Evolutionary conservation across 208 protist species (phyloP).

Genomic region (Sergeia podlipaevii): DNA sequence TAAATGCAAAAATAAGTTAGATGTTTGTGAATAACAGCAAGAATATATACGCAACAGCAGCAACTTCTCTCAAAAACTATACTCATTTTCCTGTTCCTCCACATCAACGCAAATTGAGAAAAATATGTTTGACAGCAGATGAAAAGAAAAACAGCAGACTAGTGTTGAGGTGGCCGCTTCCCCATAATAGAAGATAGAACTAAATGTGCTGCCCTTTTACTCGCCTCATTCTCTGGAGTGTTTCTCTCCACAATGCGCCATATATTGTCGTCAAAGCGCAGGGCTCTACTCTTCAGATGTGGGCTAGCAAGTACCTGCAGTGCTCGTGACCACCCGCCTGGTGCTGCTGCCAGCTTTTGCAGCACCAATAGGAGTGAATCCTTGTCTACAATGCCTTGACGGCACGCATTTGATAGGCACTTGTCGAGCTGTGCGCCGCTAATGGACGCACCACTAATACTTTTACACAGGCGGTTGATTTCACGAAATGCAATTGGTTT

Average conservation of each 20-base stretch:
- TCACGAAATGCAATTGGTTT: conserved; percentile 28
- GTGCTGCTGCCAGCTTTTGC: conserved; percentile 40
- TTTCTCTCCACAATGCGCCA: conserved; percentile 62
- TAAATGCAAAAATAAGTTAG: no score
- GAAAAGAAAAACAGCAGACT: no score
- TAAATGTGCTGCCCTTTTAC: conserved; percentile 23
- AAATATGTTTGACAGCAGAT: no score
- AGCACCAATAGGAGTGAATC: conserved; percentile 65
- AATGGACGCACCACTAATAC: no score
- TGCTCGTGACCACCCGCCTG: conserved; percentile 53
- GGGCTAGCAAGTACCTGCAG: conserved; percentile 46
- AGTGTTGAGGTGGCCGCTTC: no score
- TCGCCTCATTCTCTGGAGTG: conserved; percentile 29
- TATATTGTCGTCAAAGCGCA: conserved; percentile 47
- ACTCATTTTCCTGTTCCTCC: no score
- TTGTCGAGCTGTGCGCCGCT: conserved; percentile 31
- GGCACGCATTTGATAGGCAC: conserved; percentile 37
- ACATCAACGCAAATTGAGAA: no score
- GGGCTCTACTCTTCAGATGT: conserved; percentile 37
- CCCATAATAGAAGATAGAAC: no score
- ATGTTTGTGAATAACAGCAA: no score
- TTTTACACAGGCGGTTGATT: conserved; percentile 53
- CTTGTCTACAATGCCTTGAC: conserved; percentile 59
- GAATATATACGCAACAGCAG: no score
- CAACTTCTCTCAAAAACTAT: no score